These are phyloP conservation scores for Coccomyxa subellipsoidea DNA, from an alignment of 163 green algal species.

Conservation along the genomic window DNA sequence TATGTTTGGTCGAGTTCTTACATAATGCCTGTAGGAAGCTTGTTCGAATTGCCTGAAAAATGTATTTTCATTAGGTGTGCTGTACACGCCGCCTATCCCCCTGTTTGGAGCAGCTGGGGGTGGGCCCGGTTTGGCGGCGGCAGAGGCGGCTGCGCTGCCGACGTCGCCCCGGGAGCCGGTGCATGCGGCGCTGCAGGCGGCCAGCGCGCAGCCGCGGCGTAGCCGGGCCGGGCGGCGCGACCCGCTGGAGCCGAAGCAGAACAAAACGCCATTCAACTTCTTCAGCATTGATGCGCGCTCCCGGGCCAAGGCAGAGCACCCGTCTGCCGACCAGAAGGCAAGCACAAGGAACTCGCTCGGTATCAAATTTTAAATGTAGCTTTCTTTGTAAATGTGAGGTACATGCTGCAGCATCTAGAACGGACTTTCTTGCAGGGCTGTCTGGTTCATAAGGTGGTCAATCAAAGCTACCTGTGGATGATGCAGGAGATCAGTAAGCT, in stretches of 20 bases:
- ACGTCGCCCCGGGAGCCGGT: neutral
- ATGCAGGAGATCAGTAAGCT: constrained; percentile 13
- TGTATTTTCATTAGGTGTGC: neutral
- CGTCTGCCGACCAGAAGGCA: constrained; percentile 11
- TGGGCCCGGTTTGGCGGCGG: too few species aligned
- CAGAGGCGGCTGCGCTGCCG: neutral
- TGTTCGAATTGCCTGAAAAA: too few species aligned
- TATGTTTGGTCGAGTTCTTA: too few species aligned
- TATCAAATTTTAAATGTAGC: neutral
- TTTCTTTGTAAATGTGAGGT: neutral
- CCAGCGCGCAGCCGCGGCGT: neutral
- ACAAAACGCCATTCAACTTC: constrained; percentile 38
- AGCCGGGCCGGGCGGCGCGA: constrained; percentile 7
- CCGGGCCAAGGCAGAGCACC: constrained; percentile 20
- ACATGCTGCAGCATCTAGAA: neutral
- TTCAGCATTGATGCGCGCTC: constrained; percentile 27
- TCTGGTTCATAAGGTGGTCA: too few species aligned
- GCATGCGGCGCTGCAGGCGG: neutral
- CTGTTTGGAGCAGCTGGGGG: neutral
- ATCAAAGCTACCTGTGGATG: too few species aligned
- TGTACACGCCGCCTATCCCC: neutral
- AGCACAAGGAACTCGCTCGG: too few species aligned
- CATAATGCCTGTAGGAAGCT: too few species aligned
- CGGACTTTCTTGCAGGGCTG: neutral
- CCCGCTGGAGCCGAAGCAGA: constrained; percentile 22